Base-by-base conservation (phyloP, 2,329 filamentous ascomycete genomes). In the Tolypocladium guangdongense region DNA sequence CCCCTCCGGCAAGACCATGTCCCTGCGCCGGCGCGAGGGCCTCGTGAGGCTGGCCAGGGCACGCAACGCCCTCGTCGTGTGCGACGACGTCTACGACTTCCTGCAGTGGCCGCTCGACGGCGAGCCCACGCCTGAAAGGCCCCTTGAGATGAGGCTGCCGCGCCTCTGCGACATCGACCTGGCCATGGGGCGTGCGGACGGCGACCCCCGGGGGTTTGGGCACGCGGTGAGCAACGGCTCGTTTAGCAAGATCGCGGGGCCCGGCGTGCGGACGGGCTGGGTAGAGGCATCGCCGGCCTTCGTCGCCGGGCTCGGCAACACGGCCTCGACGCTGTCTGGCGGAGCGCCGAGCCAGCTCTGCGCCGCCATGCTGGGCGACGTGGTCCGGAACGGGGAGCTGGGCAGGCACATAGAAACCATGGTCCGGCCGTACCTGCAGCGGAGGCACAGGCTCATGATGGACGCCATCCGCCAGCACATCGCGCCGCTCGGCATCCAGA, bases 41-140 rank as follows among this genome's bases (percentile, higher is more conserved):
- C 77, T 97, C 4, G 83, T 97, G 27, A 73, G 74, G n/a, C 70
- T 96, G 7, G 92, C 92, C 0, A 79, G 92, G 54, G 75, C 83
- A 55, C 82, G 86, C 66, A 84, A 97, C 66, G 89, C 88, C 7
- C 77, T 97, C n/a, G 70, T 96, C 53, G 77, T 96, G 32, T 82
- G 82, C 49, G 92, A 97, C 70, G 93, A 99, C 67, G 90, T 97
- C 11, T 99, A 99, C 66, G 92, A 97, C 67, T 86, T 92, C 59
- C 76, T 97, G 6, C 87, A 91, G 65, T 96, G 90, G 89, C 78
- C 81, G 2, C 62, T 73, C 0, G 64, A 71, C 46, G 50, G 63
- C 63, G 37, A 67, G 68, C 38, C 73, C 66, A 58, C 60, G 38
- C 53, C 56, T 39, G 55, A 57, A 32, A 51, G 54, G 33, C 52